phyloP scores from a whole-genome alignment of 2,329 filamentous ascomycete species.

The Monosporascus cannonballus region DNA sequence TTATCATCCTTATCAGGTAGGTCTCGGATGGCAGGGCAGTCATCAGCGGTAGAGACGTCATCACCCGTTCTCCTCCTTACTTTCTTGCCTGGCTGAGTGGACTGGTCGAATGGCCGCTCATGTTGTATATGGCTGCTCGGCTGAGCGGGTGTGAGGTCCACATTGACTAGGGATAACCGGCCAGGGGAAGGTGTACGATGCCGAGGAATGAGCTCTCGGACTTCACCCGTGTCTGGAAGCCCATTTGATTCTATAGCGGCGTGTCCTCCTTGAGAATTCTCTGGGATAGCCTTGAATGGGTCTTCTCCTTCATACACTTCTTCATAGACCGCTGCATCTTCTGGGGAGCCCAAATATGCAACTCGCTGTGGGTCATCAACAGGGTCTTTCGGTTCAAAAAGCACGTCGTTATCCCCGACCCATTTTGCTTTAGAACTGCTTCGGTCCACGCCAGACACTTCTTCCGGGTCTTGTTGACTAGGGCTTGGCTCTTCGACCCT shows the following conservation, averaged over 20 bases:
- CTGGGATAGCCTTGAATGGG: constrained; percentile 1
- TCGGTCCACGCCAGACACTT: constrained; percentile 15
- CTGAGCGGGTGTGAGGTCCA: constrained; percentile 29
- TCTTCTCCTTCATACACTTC: constrained; percentile 3
- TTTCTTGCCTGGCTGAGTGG: constrained; percentile 29
- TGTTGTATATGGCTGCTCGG: constrained; percentile 29
- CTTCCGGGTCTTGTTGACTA: constrained; percentile 10
- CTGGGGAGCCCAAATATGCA: constrained; percentile 9
- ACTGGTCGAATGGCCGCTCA: constrained; percentile 30
- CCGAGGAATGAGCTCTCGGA: constrained; percentile 5
- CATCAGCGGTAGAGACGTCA: constrained; percentile 17
- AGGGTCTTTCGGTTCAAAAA: constrained; percentile 18
- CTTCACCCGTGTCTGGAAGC: constrained; percentile 4
- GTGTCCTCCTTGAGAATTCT: constrained; percentile 6
- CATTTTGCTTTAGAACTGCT: constrained; percentile 17
- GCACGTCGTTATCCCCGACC: constrained; percentile 18
- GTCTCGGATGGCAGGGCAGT: constrained; percentile 14
- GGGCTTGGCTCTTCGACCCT: constrained; percentile 7
- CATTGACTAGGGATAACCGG: constrained; percentile 8
- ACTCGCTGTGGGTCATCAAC: constrained; percentile 9
- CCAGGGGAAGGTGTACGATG: constrained; percentile 11
- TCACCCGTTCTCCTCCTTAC: constrained; percentile 21
- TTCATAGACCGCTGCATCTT: constrained; percentile 4
- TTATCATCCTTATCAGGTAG: not conserved
- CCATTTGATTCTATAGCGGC: constrained; percentile 2